Evolutionary conservation across 306 rosid species (phyloP).

Genomic region (Pachyrhizus erosus): DNA sequence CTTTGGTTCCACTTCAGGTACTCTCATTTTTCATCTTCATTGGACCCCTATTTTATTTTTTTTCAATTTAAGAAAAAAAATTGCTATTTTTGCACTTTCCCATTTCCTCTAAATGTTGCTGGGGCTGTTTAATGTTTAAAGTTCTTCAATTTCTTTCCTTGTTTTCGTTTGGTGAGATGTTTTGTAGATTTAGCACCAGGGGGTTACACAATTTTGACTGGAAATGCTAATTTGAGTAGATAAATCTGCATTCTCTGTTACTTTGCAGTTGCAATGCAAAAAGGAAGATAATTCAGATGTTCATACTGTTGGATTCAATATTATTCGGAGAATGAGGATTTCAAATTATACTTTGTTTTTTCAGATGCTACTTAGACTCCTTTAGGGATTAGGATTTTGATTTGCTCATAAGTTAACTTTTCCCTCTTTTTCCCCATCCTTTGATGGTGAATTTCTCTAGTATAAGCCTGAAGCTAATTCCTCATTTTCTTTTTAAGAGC

Average conservation of each 20-base stretch:
- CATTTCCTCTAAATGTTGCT: constrained; percentile 7
- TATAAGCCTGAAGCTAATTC: constrained; percentile 20
- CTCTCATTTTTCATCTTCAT: constrained; percentile 42
- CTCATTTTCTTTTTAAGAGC: neutral
- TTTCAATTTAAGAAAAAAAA: neutral
- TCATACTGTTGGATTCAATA: constrained; percentile 12
- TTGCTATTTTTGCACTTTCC: constrained; percentile 11
- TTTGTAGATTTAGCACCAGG: constrained; percentile 23
- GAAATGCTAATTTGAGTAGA: constrained; percentile 29
- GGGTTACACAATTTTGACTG: constrained; percentile 32
- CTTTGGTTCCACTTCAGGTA: constrained; percentile 59
- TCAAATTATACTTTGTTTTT: constrained; percentile 1
- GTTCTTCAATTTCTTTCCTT: constrained; percentile 13
- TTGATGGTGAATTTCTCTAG: neutral
- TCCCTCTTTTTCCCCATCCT: neutral
- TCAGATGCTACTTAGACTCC: constrained; percentile 6
- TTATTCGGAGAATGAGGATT: neutral
- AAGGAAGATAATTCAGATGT: constrained; percentile 3
- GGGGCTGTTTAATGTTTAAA: neutral
- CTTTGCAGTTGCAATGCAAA: constrained; percentile 24
- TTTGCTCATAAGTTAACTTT: neutral
- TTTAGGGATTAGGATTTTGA: constrained; percentile 4
- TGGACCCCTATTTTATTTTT: neutral
- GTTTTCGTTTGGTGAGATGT: neutral
- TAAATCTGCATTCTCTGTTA: constrained; percentile 9